Base-by-base conservation (phyloP, 2,329 filamentous ascomycete genomes). In the Verticillium zaregamsianum region DNA sequence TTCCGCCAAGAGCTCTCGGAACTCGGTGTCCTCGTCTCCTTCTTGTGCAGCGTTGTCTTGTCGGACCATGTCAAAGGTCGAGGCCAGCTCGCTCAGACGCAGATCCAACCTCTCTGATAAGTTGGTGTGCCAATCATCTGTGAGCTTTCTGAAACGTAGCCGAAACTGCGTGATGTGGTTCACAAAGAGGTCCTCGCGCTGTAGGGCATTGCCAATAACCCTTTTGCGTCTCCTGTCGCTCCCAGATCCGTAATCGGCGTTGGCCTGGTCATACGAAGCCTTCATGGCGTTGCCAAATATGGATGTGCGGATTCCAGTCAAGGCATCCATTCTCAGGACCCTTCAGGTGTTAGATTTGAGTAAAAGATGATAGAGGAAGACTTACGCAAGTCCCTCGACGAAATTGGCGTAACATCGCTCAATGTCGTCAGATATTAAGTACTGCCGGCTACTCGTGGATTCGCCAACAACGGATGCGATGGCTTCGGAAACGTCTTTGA, bases 201-300 rank as follows among this genome's bases (percentile, higher is more conserved):
- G 37, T 5, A 80, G 62, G 0, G 64, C 65, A 0, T 58, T 15
- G 17, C 66, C 67, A 12, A 80, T 79, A 49, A 75, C 73, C 5
- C 3, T 23, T 56, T 76, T 78, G 28, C 73, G 68, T 40, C 74
- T 70, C 5, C 15, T 39, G 62, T 77, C 57, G 39, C 72, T 73
- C 5, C 76, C 76, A 66, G 64, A 65, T 77, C 77, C 77, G 5
- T 28, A 57, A 55, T 79, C 72, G 1, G 17, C n/a, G 5, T 65
- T 76, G 55, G 71, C 73, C 1, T 11, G 59, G 5, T 54, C 57
- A 39, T 80, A 80, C 0, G 73, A 65, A 0, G 25, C 20, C 37
- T 77, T 70, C 77, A 80, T 76, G 0, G 68, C 66, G 59, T 69
- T 61, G 0, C 75, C 75, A 4, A 79, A 71, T 12, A 75, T 67